A percentile compares a stretch with the other conserved stretches of the same genome.
Evolutionary conservation across 164 flowering plant species (phyloP).

Genomic region (Magnolia officinalis): DNA sequence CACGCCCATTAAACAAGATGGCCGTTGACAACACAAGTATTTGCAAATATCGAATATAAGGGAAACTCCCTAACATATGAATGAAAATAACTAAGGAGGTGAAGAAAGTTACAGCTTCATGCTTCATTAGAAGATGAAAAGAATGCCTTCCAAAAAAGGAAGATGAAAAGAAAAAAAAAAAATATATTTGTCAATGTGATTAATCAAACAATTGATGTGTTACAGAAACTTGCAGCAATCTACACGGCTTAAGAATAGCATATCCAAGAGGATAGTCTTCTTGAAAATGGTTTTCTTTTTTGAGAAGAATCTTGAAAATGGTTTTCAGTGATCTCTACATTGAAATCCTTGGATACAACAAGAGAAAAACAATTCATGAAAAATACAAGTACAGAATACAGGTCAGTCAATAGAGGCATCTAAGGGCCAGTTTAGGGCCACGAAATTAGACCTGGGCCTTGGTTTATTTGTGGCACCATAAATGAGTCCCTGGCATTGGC

Average conservation of each 20-base stretch:
- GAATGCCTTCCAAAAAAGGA: background rate
- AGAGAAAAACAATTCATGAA: no score
- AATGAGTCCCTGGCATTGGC: no score
- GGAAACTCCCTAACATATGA: background rate
- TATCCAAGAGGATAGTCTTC: background rate
- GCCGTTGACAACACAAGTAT: background rate
- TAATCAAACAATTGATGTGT: background rate
- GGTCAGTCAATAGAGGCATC: background rate
- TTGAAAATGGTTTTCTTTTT: background rate
- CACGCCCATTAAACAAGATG: background rate
- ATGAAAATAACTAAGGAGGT: background rate
- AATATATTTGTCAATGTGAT: no score
- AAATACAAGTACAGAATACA: background rate
- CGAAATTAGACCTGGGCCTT: no score
- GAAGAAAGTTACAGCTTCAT: background rate
- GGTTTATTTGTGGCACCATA: no score
- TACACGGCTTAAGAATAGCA: background rate
- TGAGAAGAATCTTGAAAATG: background rate
- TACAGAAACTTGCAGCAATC: background rate
- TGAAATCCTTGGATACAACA: no score
- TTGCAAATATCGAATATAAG: background rate
- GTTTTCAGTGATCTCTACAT: no score
- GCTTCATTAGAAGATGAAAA: background rate
- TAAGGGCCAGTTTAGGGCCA: no score
- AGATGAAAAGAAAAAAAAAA: background rate